Evolutionary conservation across 2,329 filamentous ascomycete genomes (phyloP).

Genomic region (Tolypocladium amazonense): DNA sequence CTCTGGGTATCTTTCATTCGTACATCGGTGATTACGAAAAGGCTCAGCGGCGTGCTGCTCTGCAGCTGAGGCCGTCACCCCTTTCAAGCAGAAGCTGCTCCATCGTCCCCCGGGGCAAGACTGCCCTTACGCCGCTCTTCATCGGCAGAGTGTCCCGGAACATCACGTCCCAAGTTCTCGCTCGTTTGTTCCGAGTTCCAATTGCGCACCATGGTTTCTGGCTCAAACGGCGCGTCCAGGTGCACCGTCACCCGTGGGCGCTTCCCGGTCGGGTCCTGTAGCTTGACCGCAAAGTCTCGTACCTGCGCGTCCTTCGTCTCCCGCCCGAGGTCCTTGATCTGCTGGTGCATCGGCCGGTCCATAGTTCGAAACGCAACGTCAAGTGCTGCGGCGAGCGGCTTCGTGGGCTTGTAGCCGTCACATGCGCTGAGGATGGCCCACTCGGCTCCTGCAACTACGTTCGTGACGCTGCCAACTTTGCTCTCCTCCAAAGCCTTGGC

Average conservation of each 20-base stretch:
- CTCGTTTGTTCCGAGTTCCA: not conserved
- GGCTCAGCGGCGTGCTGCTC: not conserved
- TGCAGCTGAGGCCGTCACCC: not conserved
- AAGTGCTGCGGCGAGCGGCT: slow-evolving; percentile 15
- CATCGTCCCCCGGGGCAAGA: not conserved
- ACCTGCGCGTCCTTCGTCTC: not conserved
- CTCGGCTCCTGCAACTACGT: slow-evolving; percentile 15
- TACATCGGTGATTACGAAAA: not conserved
- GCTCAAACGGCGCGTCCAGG: slow-evolving; percentile 3
- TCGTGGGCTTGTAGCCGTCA: slow-evolving; percentile 16
- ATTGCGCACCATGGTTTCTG: slow-evolving; percentile 5
- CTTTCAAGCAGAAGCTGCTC: not conserved
- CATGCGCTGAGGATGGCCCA: slow-evolving; percentile 17
- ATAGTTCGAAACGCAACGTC: slow-evolving; percentile 14
- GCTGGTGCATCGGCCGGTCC: slow-evolving; percentile 14
- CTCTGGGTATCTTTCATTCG: not conserved
- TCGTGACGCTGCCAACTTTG: slow-evolving; percentile 7
- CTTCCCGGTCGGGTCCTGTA: not conserved
- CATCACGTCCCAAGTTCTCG: not conserved
- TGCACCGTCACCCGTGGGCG: slow-evolving; percentile 2
- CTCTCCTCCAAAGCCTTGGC: slow-evolving; percentile 8
- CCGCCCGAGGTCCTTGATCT: slow-evolving; percentile 4
- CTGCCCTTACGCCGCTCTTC: not conserved
- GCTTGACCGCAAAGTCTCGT: slow-evolving; percentile 3
- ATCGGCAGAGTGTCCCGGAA: not conserved